Base-by-base conservation (phyloP, 805 yeast genomes). In the Lipomyces lipofer region DNA sequence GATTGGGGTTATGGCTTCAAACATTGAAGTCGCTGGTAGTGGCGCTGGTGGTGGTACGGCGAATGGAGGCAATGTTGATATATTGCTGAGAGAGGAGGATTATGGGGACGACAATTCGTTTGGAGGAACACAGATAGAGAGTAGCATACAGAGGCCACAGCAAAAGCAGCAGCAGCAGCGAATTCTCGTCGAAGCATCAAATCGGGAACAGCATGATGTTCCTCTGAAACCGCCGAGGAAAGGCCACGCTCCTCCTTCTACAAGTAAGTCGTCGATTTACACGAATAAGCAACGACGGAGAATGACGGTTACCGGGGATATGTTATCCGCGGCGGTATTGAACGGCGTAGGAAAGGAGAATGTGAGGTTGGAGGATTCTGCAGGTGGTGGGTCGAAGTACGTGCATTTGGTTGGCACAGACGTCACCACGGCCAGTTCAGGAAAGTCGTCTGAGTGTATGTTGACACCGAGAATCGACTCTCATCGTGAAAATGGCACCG, bases 1-100 rank as follows among this genome's bases (percentile, higher is more conserved):
- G 21, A 40, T 48, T 38, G 51, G 46, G 6, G 25, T 48, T 17
- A 48, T 39, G 51, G 45, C 46, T 9, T 39, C 51, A 7, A 40
- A 39, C 29, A 39, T 48, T 28, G 36, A 48, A 7, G 28, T 24
- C 25, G 28, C 21, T 17, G 13, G 15, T 28, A 46, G 24, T 10
- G 24, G 24, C 10, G 40, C 22, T 10, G 40, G 13, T 2, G 19
- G 24, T 13, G 15, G 12, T 4, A 4, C 21, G 24, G 24, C 24
- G 5, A 2, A 21, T 10, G 21, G 21, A 21, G 21, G 40, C 17
- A 13, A 5, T 7, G 13, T 6, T 5, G 40, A 36, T 9, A 2
- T 36, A n/a, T n/a, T n/a, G n/a, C n/a, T n/a, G n/a, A n/a, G n/a
- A 15, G 24, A 36, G 22, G 40, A 36, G 8, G 40, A 36, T 8